Evolutionary conservation across 2,329 filamentous ascomycete species (phyloP).

Genomic region (Verticillium nubilum): DNA sequence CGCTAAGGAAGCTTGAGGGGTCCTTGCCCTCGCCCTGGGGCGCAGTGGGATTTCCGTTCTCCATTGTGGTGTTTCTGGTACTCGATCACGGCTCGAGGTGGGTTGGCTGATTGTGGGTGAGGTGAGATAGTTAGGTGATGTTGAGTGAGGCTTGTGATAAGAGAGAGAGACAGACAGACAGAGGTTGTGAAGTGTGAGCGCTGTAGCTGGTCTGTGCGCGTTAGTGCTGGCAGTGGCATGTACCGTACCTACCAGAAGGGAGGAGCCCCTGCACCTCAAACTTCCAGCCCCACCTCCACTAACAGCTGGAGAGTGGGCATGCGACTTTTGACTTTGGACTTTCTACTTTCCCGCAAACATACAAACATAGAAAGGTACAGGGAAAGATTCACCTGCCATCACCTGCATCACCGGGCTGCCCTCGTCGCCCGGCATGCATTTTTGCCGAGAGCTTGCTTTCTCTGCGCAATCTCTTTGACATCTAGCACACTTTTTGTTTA

Average conservation of each 20-base stretch:
- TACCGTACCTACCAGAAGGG: not conserved
- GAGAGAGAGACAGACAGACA: not conserved
- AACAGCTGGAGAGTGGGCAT: not conserved
- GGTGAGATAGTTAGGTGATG: not conserved
- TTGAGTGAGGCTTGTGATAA: not conserved
- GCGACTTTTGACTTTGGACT: not conserved
- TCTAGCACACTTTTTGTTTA: not conserved
- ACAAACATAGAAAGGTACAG: no score
- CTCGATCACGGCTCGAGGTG: no score
- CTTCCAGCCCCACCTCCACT: not conserved
- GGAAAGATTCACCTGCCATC: not conserved
- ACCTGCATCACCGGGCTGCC: not conserved
- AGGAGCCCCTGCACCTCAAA: not conserved
- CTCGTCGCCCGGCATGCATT: not conserved
- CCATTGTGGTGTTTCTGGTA: no score
- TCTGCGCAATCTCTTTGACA: no score
- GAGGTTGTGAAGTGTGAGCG: not conserved
- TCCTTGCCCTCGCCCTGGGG: slow-evolving; percentile 73
- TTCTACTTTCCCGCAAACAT: not conserved
- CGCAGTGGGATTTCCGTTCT: slow-evolving; percentile 57
- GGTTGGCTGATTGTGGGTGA: not conserved
- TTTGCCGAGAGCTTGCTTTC: not conserved
- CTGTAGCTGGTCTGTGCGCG: not conserved
- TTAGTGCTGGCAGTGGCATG: not conserved
- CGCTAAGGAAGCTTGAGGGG: slow-evolving; percentile 85